Evolutionary conservation across 768 basidiomycete genomes (phyloP), one percentile per base, ranked within the genome.

Genomic region (Auriscalpium microsporum): DNA sequence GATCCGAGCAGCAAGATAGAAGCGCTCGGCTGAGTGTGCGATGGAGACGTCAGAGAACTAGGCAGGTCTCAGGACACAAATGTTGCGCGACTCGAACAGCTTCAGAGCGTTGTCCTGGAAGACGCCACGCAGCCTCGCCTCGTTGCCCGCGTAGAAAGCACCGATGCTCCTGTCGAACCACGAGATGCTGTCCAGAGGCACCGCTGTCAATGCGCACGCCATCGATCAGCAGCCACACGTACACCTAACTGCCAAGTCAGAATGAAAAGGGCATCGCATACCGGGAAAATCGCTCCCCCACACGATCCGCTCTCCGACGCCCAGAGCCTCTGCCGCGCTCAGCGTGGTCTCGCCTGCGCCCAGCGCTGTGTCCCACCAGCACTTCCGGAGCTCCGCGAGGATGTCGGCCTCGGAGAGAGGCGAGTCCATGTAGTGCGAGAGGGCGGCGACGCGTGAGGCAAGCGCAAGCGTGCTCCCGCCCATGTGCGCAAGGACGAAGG

Each of bases 201-300:
- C 61, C 19, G 61, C 61, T 62, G 33, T 14, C 3, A 14, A 14
- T 9, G 37, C 28, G 28, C 28, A 34, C 9, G 19, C 23, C 36
- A n/a, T 9, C 10, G 28, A 44, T 28, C 45, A 56, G 28, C 33
- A 34, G 23, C 38, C 11, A 4, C 14, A 45, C 13, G 21, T 7
- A 42, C 40, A 21, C 8, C 13, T 48, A 42, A n/a, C 44, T 23
- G 4, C 6, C 3, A 40, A 28, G 28, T 4, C 2, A 28, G 34
- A 19, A 51, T 34, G 28, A 34, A 23, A 44, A n/a, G 36, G 23
- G 52, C 23, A 47, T 14, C 28, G 46, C 53, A 61, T 65, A 86
- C 87, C 87, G 53, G 87, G 87, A 63, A 86, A 86, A 67, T 90
- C 87, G 14, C 83, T 84, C 42, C 87, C 87, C 65, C 85, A 88